These are phyloP conservation scores for Dendrothele bispora DNA, from an alignment of 768 basidiomycete genomes.

Conservation along the genomic window DNA sequence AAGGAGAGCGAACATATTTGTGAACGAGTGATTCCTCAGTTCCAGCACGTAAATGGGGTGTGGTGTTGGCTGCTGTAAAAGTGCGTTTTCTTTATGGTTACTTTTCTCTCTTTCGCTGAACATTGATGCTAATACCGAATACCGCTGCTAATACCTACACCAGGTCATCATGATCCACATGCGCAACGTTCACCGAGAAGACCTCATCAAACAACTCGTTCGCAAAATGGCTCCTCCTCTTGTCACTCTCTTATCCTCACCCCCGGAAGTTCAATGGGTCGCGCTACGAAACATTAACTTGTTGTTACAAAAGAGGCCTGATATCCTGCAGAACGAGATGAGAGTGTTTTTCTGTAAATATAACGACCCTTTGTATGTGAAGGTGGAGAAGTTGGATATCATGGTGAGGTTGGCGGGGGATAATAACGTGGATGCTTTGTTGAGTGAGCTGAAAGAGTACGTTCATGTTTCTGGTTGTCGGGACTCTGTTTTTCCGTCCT, in stretches of 20 bases:
- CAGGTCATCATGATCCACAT: constrained; percentile 99
- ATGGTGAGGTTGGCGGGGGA: constrained; percentile 94
- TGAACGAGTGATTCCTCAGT: constrained; percentile 96
- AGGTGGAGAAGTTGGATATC: constrained; percentile 97
- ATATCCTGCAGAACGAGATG: constrained; percentile 93
- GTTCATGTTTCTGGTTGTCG: constrained; percentile 25
- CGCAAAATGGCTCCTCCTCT: constrained; percentile 97
- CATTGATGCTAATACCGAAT: too few species aligned
- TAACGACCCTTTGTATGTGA: constrained; percentile 98
- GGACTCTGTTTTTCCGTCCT: too few species aligned
- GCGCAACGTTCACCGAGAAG: constrained; percentile 76
- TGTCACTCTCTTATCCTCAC: constrained; percentile 93
- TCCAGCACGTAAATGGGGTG: constrained; percentile 96
- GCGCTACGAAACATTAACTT: constrained; percentile 96
- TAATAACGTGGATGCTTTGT: constrained; percentile 88
- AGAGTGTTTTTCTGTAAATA: constrained; percentile 99
- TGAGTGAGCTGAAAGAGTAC: constrained; percentile 96
- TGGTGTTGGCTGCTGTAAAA: constrained; percentile 96
- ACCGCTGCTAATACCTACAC: background rate
- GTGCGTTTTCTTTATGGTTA: constrained; percentile 36
- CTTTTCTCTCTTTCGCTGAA: background rate
- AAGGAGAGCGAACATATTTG: constrained; percentile 99
- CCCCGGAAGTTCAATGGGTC: constrained; percentile 98
- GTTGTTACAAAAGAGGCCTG: constrained; percentile 88
- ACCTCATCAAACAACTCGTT: constrained; percentile 80